A percentile compares a stretch with the other conserved stretches of the same genome.
These are phyloP conservation scores for Aquilaria yunnanensis DNA, from an alignment of 345 rosid species.

Conservation along the genomic window DNA sequence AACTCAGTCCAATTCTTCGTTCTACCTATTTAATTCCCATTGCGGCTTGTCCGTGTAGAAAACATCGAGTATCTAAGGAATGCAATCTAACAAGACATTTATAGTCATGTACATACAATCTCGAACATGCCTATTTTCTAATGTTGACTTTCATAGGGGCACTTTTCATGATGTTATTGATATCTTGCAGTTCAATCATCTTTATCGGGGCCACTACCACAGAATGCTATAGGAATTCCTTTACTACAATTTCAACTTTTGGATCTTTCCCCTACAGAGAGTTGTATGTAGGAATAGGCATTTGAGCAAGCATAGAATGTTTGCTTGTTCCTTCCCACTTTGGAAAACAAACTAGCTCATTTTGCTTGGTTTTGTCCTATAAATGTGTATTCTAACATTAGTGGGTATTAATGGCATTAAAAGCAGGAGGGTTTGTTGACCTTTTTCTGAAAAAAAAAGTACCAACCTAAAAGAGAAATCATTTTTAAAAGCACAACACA, in stretches of 20 bases:
- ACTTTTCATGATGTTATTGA: conserved; percentile 40
- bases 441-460: too few species aligned
- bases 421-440: conserved; percentile 11
- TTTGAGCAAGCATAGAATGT: conserved; percentile 26
- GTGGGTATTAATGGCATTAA: conserved; percentile 25
- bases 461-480: too few species aligned
- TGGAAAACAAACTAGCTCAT: conserved; percentile 30
- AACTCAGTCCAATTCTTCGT: conserved; percentile 40
- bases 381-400: conserved; percentile 6
- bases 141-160: conserved; percentile 33
- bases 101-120: conserved; percentile 52
- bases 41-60: conserved; percentile 41
- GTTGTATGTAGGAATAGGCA: conserved; percentile 59
- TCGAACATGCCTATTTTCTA: conserved; percentile 46
- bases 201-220: conserved; percentile 25
- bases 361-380: conserved; percentile 15
- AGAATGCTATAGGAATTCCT: conserved; percentile 23
- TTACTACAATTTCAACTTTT: conserved; percentile 27
- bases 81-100: conserved; percentile 54
- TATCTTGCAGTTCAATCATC: conserved; percentile 66
- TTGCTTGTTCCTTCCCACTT: conserved; percentile 24
- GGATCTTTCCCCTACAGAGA: conserved; percentile 14
- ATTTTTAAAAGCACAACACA: too few species aligned
- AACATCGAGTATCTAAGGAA: conserved; percentile 30
- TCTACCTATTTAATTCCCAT: conserved; percentile 62